A percentile compares a stretch with the other conserved stretches of the same genome.
Evolutionary conservation across 306 rosid species (phyloP).

Genomic region (Fragaria nilgerrensis): DNA sequence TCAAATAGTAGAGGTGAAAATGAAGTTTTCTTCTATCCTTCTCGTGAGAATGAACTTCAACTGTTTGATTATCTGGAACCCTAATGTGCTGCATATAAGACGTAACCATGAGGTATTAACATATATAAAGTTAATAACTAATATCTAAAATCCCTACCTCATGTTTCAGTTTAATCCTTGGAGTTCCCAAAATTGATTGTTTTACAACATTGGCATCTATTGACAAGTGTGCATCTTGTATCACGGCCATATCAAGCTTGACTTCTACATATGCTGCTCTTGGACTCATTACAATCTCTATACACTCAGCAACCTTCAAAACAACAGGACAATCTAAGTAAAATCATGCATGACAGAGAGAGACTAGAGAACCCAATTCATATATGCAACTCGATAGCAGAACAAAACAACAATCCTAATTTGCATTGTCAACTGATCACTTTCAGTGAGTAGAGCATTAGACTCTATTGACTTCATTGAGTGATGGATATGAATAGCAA

Average conservation of each 20-base stretch:
- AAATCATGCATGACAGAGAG: constrained; percentile 3
- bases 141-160: constrained; percentile 53
- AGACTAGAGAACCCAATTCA: constrained; percentile 1
- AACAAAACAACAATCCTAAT: background rate
- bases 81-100: constrained; percentile 61
- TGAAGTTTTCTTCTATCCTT: constrained; percentile 62
- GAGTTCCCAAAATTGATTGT: constrained; percentile 65
- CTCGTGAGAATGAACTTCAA: constrained; percentile 57
- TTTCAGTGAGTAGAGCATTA: background rate
- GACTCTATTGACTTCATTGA: background rate
- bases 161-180: constrained; percentile 67
- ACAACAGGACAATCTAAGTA: background rate
- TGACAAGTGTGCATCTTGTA: constrained; percentile 55
- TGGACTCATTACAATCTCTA: constrained; percentile 53
- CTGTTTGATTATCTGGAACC: constrained; percentile 59
- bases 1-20: constrained; percentile 66
- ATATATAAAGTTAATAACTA: constrained; percentile 17
- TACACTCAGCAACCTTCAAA: constrained; percentile 73
- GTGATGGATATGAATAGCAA: background rate
- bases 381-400: background rate
- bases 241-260: constrained; percentile 68
- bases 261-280: constrained; percentile 56
- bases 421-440: background rate
- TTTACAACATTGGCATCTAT: constrained; percentile 71
- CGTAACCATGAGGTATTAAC: constrained; percentile 25